phyloP scores from a whole-genome alignment of 352 stramenopile species.

The Aphanomyces invadans region DNA sequence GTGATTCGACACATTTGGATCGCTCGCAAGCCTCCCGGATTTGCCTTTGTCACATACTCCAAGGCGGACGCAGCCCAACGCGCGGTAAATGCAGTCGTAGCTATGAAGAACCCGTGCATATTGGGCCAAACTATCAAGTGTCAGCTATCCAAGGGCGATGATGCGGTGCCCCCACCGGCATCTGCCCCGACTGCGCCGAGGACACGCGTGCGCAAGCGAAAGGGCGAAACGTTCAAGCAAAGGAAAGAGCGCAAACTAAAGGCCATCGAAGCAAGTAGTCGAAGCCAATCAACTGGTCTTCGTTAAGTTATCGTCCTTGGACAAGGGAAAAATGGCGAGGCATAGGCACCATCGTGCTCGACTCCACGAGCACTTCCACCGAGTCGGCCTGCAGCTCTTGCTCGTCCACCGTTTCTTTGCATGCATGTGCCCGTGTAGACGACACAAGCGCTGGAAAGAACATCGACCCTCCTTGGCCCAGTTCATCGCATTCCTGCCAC shows the following conservation, averaged over 20 bases:
- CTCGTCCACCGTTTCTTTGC: background rate
- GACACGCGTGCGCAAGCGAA: constrained; percentile 9
- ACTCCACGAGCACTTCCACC: background rate
- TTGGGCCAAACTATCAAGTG: constrained; percentile 67
- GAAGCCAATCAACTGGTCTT: background rate
- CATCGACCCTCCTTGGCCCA: background rate
- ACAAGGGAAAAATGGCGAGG: background rate
- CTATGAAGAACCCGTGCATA: constrained; percentile 42
- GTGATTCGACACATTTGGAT: constrained; percentile 52
- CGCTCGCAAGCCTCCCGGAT: constrained; percentile 51
- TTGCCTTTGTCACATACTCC: constrained; percentile 68
- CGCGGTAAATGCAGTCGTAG: constrained; percentile 39
- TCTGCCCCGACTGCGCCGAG: background rate
- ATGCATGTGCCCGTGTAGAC: too few relatives aligned
- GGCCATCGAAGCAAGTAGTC: background rate
- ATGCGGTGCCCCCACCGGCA: constrained; percentile 30
- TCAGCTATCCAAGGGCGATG: constrained; percentile 32
- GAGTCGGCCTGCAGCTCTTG: background rate
- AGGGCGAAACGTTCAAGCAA: constrained; percentile 15
- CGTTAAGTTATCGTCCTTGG: background rate
- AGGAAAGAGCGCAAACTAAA: constrained; percentile 22
- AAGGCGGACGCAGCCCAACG: constrained; percentile 36
- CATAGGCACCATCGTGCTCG: constrained; percentile 1
- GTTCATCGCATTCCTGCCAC: background rate
- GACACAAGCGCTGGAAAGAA: background rate